Percentiles rank a stretch among this genome's conserved stretches.
These are phyloP conservation scores for Daldinia bambusicola DNA, from an alignment of 495 filamentous ascomycete species.

Conservation along the genomic window DNA sequence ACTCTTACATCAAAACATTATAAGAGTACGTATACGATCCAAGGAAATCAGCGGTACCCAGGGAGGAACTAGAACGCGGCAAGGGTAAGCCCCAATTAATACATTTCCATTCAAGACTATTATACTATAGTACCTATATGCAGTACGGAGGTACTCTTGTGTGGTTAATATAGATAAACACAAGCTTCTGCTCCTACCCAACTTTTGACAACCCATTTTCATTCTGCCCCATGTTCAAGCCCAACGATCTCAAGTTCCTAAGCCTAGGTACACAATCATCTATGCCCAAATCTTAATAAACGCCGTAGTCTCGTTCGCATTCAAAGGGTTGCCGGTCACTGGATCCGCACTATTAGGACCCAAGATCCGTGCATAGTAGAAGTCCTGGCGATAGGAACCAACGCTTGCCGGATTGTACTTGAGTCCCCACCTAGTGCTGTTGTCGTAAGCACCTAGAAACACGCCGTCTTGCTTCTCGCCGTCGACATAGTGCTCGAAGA, in stretches of 20 bases:
- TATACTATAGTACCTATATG: too few species aligned
- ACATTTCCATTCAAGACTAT: too few species aligned
- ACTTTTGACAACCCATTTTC: not conserved
- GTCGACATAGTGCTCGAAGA: conserved; percentile 50
- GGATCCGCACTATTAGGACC: conserved; percentile 43
- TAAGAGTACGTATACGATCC: too few species aligned
- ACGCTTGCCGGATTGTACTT: conserved; percentile 10
- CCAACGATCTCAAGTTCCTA: not conserved
- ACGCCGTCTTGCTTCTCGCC: conserved; percentile 47
- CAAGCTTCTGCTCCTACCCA: too few species aligned
- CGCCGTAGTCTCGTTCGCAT: conserved; percentile 36
- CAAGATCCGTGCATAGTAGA: conserved; percentile 40
- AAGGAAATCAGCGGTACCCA: too few species aligned
- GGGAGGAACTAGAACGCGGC: too few species aligned
- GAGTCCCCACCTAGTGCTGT: conserved; percentile 37
- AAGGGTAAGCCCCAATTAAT: too few species aligned
- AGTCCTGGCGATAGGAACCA: conserved; percentile 17
- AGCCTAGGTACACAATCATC: not conserved
- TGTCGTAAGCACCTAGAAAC: conserved; percentile 39
- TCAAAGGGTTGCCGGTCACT: conserved; percentile 20
- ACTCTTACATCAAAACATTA: too few species aligned
- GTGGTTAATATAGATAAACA: too few species aligned
- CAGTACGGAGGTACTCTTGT: too few species aligned
- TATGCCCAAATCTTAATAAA: conserved; percentile 32
- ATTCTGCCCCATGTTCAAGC: not conserved